phyloP scores from a whole-genome alignment of 139 green algal species.

The Chlamydomonas applanata region DNA sequence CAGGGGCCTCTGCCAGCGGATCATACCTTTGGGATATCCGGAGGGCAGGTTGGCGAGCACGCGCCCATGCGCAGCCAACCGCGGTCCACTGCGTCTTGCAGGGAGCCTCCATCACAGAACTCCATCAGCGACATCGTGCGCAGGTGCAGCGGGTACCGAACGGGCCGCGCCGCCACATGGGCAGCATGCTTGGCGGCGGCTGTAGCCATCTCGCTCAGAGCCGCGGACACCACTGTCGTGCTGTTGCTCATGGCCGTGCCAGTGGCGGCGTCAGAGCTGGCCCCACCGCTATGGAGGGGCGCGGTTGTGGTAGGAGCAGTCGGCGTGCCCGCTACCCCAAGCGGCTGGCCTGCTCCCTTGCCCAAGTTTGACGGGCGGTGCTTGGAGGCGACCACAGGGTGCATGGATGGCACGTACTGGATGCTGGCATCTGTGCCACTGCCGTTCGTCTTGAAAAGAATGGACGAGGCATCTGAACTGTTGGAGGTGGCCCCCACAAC shows the following conservation, averaged over 20 bases:
- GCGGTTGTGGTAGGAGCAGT: too few species aligned
- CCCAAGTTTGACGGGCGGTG: too few species aligned
- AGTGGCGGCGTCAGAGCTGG: neutral
- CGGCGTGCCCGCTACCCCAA: too few species aligned
- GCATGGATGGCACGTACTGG: too few species aligned
- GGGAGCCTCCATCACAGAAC: constrained; percentile 6
- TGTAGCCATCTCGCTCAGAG: neutral
- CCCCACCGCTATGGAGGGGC: too few species aligned
- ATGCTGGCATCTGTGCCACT: too few species aligned
- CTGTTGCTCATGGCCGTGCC: neutral
- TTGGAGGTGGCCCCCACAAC: too few species aligned
- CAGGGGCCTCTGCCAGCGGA: too few species aligned
- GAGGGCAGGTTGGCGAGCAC: neutral
- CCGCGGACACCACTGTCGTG: neutral
- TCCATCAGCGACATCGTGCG: constrained; percentile 8
- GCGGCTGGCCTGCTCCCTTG: too few species aligned
- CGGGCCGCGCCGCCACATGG: neutral
- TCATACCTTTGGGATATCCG: constrained; percentile 35
- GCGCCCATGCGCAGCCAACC: constrained; percentile 39
- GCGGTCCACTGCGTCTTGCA: constrained; percentile 45
- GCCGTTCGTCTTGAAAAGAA: too few species aligned
- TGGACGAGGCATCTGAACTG: too few species aligned
- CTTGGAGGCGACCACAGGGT: too few species aligned
- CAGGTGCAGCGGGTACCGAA: constrained; percentile 1
- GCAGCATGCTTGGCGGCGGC: neutral